Base-by-base conservation (phyloP, 441 rosid species). In the Pelargonium myrrhifolium region DNA sequence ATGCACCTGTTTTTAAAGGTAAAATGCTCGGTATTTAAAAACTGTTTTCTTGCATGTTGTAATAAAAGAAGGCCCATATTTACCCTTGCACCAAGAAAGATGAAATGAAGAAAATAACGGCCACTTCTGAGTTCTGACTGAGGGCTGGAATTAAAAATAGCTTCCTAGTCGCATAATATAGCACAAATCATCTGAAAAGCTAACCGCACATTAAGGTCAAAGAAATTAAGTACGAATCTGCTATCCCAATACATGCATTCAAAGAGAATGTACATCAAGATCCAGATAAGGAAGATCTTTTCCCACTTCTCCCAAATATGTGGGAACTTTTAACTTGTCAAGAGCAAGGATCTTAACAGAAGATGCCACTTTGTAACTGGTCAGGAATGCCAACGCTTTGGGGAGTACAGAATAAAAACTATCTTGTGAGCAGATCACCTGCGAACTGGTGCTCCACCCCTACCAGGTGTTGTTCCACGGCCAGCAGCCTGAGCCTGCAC, bases 371-470 rank as follows among this genome's bases (percentile, higher is more conserved):
- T 7, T 45, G 66, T 67, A 63, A 56, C 67, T 63, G 64, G 59
- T 59, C 62, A 43, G 10, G 58, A 68, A n/a, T 24, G 24, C 17
- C 12, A 72, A 31, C 14, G 62, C 70, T 64, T 40, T 53, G 35
- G 66, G 55, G 43, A 22, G 11, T 11, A 35, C 17, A 56, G 69
- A 17, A 40, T 47, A 17, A 26, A 22, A 47, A 18, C 40, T 65
- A 18, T 39, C 62, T 59, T 20, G 56, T 18, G 9, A 6, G 39
- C 28, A 39, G 72, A 65, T 83, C 74, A 92, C 85, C 93, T 80
- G 68, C 95, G 83, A 73, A 88, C 89, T 43, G 96, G 87, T 62
- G 93, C 91, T 63, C 71, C 86, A 9, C 96, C 97, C 74, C 96
- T 85, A 65, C 97, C 91, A 15, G 83, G 86, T 31, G 87, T 72